These are phyloP conservation scores for Trichophyton equinum DNA, from an alignment of 2,329 filamentous ascomycete species.

Conservation along the genomic window DNA sequence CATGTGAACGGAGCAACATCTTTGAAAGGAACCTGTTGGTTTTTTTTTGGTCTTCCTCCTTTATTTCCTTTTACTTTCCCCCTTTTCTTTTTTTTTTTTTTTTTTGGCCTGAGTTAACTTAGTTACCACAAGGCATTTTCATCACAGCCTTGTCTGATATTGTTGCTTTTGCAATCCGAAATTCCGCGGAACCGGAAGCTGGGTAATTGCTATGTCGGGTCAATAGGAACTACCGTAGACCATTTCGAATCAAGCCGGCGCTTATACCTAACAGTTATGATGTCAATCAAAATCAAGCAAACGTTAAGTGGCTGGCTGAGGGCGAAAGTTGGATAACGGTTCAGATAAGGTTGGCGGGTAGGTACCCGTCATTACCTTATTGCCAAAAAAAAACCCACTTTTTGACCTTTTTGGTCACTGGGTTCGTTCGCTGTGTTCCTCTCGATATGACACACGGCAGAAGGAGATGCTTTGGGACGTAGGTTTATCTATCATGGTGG, in stretches of 20 bases:
- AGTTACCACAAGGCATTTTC: conserved; percentile 11
- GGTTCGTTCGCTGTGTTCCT: background rate
- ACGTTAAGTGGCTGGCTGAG: background rate
- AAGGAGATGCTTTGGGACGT: too few relatives aligned
- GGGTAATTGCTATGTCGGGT: conserved; percentile 10
- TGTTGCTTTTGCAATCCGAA: conserved; percentile 19
- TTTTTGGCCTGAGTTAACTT: conserved; percentile 11
- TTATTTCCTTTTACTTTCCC: conserved; percentile 7
- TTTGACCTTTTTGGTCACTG: background rate
- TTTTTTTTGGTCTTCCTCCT: background rate
- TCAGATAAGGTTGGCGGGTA: background rate
- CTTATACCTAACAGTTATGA: background rate
- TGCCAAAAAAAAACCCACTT: background rate
- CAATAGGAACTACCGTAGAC: too few relatives aligned
- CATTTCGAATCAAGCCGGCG: background rate
- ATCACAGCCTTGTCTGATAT: conserved; percentile 12
- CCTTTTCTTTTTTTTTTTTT: background rate
- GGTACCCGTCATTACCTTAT: background rate
- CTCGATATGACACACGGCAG: background rate
- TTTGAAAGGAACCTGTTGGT: background rate
- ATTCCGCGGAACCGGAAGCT: conserved; percentile 15
- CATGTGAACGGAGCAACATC: too few relatives aligned
- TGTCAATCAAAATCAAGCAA: background rate
- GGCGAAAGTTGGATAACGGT: background rate
- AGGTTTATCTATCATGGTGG: too few relatives aligned